Evolutionary conservation across 805 yeast species (phyloP), one percentile per base, ranked within the genome.

Genomic region (Kodamaea laetipori): DNA sequence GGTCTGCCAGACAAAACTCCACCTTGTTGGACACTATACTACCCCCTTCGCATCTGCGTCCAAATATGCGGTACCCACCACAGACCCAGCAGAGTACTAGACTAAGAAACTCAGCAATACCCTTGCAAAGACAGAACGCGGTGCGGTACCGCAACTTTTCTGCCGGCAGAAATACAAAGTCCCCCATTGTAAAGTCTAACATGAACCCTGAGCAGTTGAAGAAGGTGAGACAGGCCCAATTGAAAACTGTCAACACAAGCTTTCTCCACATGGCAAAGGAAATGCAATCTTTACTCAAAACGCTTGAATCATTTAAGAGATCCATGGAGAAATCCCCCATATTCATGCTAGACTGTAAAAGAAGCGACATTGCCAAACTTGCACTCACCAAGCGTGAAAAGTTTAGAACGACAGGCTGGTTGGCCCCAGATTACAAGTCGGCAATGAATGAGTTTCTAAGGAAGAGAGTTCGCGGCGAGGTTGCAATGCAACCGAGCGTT

Each of bases 71-170:
- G 15, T 6, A 13, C 15, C 34, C 15, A 15, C 34, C 15, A 15
- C 34, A 30, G 11, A 17, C 15, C 9, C 34, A 12, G 18, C 21
- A 15, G 17, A 17, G 16, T 10, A 7, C 21, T 8, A 37, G 40
- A 37, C 33, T 27, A 9, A 24, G 12, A 21, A 21, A 8, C 9
- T 37, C 40, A 7, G 64, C 54, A 10, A 43, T 62, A 6, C 63
- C 69, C 0, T 55, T 67, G 24, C 46, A 62, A 19, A 49, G 71
- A 7, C 71, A 61, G 40, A 66, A 67, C 46, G 71, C 71, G 5
- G 56, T 67, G 3, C 46, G 69, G 11, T 42, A 50, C 27, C 39
- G 43, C 11, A 33, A 32, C 21, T 30, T 10, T 16, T 24, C 43
- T 2, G 17, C 36, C 4, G 13, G 19, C 34, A 30, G 19, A 6